Base-by-base conservation (phyloP, 2,329 filamentous ascomycete species). In the Zymoseptoria tritici region DNA sequence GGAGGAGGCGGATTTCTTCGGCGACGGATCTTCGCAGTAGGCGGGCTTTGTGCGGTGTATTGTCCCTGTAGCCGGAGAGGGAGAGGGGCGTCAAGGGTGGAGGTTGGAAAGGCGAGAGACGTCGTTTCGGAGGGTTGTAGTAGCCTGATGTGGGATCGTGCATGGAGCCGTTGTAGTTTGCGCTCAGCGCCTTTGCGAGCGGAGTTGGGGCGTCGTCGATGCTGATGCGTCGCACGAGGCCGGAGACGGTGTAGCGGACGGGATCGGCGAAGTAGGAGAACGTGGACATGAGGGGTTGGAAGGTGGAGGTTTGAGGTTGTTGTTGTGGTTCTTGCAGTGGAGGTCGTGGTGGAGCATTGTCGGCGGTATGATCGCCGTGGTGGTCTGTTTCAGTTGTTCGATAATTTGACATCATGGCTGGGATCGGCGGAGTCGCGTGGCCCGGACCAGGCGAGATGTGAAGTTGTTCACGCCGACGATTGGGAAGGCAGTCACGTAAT, bases 1-100 rank as follows among this genome's bases (percentile, higher is more conserved):
- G 79, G 69, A 97, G 86, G 49, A 95, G 83, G 54, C 94, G 83
- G 59, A 97, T 96, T 78, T 97, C 94, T 76, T 97, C 94, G 2
- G 93, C 94, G 29, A 97, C 79, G 9, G 85, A 82, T 55, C 80
- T 78, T 19, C 82, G 87, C 58, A 99, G 80, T 57, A 97, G 79
- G 65, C 84, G 83, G 53, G 85, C 85, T 42, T 80, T 81, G 19
- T 76, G 67, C 19, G 80, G 77, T 3, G 87, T 91, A 67, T 80
- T 81, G 1, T 79, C 76, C 60, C 80, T 79, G 74, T 87, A 90
- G 46, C 89, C 89, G 21, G 79, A 76, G 42, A 97, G 81, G 4
- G 81, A 79, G 21, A 97, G 77, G 0, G 93, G 90, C 59, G 93
- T 92, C 55, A 97, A 83, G 0, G 92, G 92, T 9, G 93, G 93